phyloP scores from a whole-genome alignment of 1,284 basidiomycete genomes.

The Trichosporon ovoides region DNA sequence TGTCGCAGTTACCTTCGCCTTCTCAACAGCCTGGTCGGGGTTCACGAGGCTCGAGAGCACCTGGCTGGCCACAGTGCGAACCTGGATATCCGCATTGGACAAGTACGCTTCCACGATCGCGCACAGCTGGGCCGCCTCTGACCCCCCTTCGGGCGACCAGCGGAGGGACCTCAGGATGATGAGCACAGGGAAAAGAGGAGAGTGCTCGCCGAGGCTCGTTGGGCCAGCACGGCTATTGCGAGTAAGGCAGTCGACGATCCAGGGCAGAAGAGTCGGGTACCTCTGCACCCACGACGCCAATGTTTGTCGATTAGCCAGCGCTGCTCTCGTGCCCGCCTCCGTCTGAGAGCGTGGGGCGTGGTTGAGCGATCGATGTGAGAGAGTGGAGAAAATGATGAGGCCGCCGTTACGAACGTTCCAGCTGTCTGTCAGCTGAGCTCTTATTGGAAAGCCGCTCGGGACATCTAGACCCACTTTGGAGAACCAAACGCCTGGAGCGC shows the following conservation, averaged over 20 bases:
- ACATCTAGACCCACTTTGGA: conserved; percentile 31
- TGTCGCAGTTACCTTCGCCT: conserved; percentile 14
- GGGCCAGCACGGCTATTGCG: conserved; percentile 5
- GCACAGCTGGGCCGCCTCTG: conserved; percentile 24
- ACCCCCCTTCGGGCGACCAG: conserved; percentile 26
- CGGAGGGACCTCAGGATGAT: conserved; percentile 42
- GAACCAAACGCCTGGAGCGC: conserved; percentile 43
- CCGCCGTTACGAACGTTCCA: conserved; percentile 49
- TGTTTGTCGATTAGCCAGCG: conserved; percentile 32
- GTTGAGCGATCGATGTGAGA: conserved; percentile 38
- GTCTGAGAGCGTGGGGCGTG: conserved; percentile 29
- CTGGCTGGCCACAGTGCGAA: conserved; percentile 43
- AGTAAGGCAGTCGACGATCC: conserved; percentile 25
- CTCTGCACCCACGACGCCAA: conserved; percentile 34
- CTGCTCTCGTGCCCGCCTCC: conserved; percentile 27
- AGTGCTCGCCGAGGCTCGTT: conserved; percentile 23
- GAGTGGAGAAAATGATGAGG: conserved; percentile 44
- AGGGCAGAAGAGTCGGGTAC: conserved; percentile 38
- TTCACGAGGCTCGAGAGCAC: conserved; percentile 38
- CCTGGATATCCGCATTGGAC: conserved; percentile 35
- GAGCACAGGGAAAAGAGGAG: conserved; percentile 42
- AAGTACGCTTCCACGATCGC: conserved; percentile 28
- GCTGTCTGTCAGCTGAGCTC: conserved; percentile 20
- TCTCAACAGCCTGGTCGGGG: conserved; percentile 23
- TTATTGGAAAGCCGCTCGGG: not conserved